A percentile compares a stretch with the other conserved stretches of the same genome.
These are phyloP conservation scores for Mycena floridula DNA, from an alignment of 768 basidiomycete genomes.

Conservation along the genomic window DNA sequence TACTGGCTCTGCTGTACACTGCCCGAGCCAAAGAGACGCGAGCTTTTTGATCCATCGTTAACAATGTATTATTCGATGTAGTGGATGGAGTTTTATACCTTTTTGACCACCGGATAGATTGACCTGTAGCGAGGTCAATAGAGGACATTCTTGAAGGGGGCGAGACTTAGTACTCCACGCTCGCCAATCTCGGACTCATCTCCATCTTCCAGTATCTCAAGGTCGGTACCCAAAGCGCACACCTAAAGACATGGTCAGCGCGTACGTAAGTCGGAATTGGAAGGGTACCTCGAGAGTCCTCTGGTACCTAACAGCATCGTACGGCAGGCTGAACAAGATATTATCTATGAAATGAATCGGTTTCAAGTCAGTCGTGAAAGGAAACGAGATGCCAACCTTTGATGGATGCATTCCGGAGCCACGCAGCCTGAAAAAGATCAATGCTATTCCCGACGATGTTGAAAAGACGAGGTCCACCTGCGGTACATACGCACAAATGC, in stretches of 20 bases:
- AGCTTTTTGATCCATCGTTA: no score
- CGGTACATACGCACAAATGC: constrained; percentile 85
- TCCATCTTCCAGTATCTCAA: constrained; percentile 82
- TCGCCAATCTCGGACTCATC: constrained; percentile 87
- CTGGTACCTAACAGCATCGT: constrained; percentile 65
- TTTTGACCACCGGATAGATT: constrained; percentile 52
- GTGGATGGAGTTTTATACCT: constrained; percentile 45
- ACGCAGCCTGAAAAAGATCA: constrained; percentile 40
- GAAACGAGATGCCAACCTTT: constrained; percentile 26
- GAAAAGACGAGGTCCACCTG: constrained; percentile 43
- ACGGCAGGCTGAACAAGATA: constrained; percentile 78
- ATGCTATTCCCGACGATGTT: no score
- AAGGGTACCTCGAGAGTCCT: constrained; percentile 70
- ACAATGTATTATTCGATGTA: no score
- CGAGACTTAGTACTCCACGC: constrained; percentile 70
- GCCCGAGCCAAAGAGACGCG: constrained; percentile 79
- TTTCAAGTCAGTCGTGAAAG: constrained; percentile 3
- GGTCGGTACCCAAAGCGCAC: constrained; percentile 67
- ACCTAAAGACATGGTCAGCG: no score
- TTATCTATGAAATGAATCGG: constrained; percentile 34
- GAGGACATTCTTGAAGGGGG: constrained; percentile 46
- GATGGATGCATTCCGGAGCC: constrained; percentile 72
- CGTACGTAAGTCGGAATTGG: constrained; percentile 15
- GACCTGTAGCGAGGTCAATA: constrained; percentile 12
- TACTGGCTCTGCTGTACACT: constrained; percentile 81